Evolutionary conservation across 225 moss, liverwort and hornwort genomes (phyloP).

Genomic region (Polytrichum commune): DNA sequence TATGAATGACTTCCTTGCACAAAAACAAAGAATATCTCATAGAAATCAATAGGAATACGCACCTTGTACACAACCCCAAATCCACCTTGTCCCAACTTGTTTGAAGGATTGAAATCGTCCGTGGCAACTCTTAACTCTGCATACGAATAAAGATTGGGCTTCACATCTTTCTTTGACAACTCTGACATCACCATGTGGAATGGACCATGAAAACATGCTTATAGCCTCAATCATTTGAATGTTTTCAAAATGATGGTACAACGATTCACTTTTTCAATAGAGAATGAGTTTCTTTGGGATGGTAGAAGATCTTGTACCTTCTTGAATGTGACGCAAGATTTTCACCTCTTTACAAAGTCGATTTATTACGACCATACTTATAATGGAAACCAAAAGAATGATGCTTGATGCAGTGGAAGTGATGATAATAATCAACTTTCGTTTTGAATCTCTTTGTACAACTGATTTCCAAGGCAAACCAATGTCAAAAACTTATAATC

Average conservation of each 20-base stretch:
- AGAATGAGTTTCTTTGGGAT: neutral
- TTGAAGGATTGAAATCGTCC: neutral
- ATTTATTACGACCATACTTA: neutral
- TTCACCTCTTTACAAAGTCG: neutral
- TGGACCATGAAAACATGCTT: neutral
- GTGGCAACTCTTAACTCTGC: neutral
- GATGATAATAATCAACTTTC: neutral
- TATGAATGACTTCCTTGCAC: neutral
- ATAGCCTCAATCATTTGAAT: neutral
- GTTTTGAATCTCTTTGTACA: neutral
- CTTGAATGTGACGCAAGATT: neutral
- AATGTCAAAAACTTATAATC: no score
- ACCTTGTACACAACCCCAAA: slow-evolving; percentile 10
- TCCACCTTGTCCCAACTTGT: slow-evolving; percentile 4
- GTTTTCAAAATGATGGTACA: neutral
- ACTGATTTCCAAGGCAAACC: neutral
- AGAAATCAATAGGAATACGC: neutral
- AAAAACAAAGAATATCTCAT: neutral
- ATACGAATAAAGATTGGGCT: slow-evolving; percentile 1
- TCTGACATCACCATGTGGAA: neutral
- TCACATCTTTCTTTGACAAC: slow-evolving; percentile 6
- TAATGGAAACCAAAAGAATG: neutral
- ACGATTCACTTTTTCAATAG: neutral
- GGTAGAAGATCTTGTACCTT: neutral
- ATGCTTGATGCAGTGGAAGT: neutral